Evolutionary conservation across 768 basidiomycete genomes (phyloP).

Genomic region (Boletus speciosus): DNA sequence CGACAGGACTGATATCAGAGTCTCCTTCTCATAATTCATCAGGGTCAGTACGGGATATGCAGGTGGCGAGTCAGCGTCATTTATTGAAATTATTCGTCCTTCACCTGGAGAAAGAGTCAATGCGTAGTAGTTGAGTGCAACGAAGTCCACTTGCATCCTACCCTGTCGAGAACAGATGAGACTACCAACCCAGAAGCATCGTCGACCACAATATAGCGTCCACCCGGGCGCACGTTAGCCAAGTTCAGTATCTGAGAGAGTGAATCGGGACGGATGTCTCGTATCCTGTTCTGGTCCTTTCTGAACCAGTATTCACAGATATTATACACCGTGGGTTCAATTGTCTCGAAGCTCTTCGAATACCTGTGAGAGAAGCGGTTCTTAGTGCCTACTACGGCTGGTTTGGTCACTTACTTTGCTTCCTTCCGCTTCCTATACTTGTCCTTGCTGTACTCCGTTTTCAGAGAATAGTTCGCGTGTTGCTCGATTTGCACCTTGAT

Average conservation of each 20-base stretch:
- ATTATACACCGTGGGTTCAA: constrained; percentile 85
- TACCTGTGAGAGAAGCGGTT: constrained; percentile 50
- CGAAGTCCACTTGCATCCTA: constrained; percentile 59
- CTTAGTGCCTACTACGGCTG: background rate
- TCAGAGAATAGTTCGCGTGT: constrained; percentile 87
- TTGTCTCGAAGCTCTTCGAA: constrained; percentile 79
- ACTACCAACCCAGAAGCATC: constrained; percentile 89
- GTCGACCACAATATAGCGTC: constrained; percentile 86
- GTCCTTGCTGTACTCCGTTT: constrained; percentile 98
- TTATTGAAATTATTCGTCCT: constrained; percentile 80
- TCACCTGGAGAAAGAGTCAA: constrained; percentile 45
- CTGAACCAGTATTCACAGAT: constrained; percentile 86
- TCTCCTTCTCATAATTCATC: constrained; percentile 78
- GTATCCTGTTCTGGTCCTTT: constrained; percentile 78
- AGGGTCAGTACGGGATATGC: constrained; percentile 77
- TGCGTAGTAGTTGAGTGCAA: background rate
- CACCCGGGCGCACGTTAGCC: constrained; percentile 80
- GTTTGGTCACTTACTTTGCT: constrained; percentile 67
- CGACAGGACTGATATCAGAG: constrained; percentile 50
- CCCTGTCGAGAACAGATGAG: constrained; percentile 76
- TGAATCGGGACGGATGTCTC: constrained; percentile 82
- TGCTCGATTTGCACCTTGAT: constrained; percentile 92
- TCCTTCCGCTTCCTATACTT: constrained; percentile 97
- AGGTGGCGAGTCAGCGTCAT: constrained; percentile 89
- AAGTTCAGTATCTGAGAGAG: constrained; percentile 85